Percentiles rank a stretch among this genome's conserved stretches.
Conservation (phyloP, 2,329 filamentous ascomycete genomes). For the Talaromyces verruculosus region DNA sequence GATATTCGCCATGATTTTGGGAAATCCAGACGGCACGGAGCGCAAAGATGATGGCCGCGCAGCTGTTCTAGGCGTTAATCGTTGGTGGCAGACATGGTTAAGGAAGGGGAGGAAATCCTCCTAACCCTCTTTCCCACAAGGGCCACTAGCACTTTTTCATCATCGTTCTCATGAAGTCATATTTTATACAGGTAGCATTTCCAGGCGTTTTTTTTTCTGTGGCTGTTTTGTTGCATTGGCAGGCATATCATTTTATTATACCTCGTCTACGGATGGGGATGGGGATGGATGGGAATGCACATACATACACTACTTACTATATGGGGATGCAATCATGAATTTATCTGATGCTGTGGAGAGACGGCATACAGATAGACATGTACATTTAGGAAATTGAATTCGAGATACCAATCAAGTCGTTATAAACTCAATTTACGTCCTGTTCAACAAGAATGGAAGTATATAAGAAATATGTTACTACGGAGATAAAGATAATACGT, state of each 20-base stretch:
- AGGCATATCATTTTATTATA: neutral
- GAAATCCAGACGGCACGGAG: constrained; percentile 61
- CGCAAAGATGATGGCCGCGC: constrained; percentile 61
- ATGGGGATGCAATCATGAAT: neutral
- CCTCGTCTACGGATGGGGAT: neutral
- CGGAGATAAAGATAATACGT: no score
- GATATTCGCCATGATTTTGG: constrained; percentile 61
- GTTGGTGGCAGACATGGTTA: constrained; percentile 63
- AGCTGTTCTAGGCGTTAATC: constrained; percentile 57
- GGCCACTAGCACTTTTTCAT: neutral
- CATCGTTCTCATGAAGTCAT: neutral
- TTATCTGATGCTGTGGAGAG: neutral
- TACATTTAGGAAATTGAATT: neutral
- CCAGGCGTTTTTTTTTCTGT: neutral
- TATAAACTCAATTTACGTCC: no score
- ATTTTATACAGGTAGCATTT: neutral
- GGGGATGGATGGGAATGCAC: neutral
- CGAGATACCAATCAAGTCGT: neutral
- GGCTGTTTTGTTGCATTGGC: neutral
- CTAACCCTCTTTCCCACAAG: neutral
- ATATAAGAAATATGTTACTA: no score
- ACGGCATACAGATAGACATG: neutral
- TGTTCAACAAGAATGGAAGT: no score
- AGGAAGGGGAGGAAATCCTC: constrained; percentile 31
- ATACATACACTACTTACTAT: neutral